Percentiles rank a stretch among this genome's conserved stretches.
Evolutionary conservation across 352 stramenopile species (phyloP).

Genomic region (Globisporangium barbulae): DNA sequence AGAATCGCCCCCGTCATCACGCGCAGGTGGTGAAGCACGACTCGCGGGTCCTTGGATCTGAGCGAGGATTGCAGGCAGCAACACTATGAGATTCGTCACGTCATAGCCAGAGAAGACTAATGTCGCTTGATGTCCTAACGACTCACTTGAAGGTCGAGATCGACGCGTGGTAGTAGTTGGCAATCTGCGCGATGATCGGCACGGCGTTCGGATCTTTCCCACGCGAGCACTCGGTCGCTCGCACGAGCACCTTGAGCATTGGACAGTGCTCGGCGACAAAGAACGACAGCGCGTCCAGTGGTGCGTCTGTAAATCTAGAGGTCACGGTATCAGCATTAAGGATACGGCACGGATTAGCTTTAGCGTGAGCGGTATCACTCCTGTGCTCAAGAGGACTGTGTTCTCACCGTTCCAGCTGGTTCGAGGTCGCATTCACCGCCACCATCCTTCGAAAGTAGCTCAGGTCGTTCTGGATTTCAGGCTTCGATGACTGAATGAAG

Average conservation of each 20-base stretch:
- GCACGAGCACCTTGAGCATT: conserved; percentile 53
- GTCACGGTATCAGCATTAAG: background rate
- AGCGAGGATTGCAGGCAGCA: background rate
- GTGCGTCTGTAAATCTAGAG: conserved; percentile 32
- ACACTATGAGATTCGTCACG: background rate
- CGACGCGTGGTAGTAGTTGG: conserved; percentile 43
- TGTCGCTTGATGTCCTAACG: too few relatives aligned
- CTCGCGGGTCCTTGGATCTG: conserved; percentile 36
- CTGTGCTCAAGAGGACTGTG: background rate
- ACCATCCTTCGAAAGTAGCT: conserved; percentile 55
- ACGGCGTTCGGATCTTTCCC: conserved; percentile 34
- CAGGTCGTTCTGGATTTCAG: conserved; percentile 61
- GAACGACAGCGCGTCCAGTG: conserved; percentile 54
- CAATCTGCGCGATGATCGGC: conserved; percentile 34
- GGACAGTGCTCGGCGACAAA: conserved; percentile 59
- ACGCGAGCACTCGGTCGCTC: conserved; percentile 35
- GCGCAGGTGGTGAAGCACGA: conserved; percentile 44
- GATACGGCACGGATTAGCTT: background rate
- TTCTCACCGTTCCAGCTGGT: conserved; percentile 46
- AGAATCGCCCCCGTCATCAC: conserved; percentile 57
- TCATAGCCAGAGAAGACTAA: background rate
- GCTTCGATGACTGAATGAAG: conserved; percentile 25
- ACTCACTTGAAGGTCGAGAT: conserved; percentile 22
- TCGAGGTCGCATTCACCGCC: conserved; percentile 30
- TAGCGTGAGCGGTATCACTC: background rate